Evolutionary conservation across 2,329 filamentous ascomycete species (phyloP), one percentile per base, ranked within the genome.

Genomic region (Pyricularia sp.): DNA sequence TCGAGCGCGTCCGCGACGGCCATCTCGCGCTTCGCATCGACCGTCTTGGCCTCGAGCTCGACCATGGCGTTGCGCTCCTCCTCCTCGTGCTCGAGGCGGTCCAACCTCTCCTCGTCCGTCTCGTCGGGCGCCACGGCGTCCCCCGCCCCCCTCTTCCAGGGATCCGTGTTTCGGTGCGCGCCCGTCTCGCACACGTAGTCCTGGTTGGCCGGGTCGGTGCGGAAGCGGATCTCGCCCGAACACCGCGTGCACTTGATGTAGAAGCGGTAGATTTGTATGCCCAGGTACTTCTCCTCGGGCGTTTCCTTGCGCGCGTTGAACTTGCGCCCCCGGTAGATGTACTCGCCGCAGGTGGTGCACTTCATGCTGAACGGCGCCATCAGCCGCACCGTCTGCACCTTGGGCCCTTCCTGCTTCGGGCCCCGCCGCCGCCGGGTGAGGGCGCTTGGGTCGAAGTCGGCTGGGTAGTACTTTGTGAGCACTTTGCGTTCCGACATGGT

Each of bases 291-390:
- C 75, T 97, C 92, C 25, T 95, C 91, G 0, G 88, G 88, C 0
- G 92, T 97, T 76, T 97, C 93, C 76, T 99, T 99, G 50, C 92
- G 86, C 2, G 93, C 91, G 80, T 98, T 98, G 85, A 98, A 98
- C 76, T 97, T 98, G 70, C 94, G 88, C 0, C 94, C 94, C 74
- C 71, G 72, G 70, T 72, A 72, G 17, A 74, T 77, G 71, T 74
- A 78, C 68, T 75, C 75, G 69, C 75, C 76, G 71, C 73, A 77
- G 20, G 72, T 69, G 58, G 73, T 75, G 77, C 92, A 94, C 76
- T 89, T 90, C 88, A 94, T 92, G 67, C 85, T 88, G 80, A 94
- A 95, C 4, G 93, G 92, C 0, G 92, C 90, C 93, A 97, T 97
- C 42, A 98, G 84, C 64, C 94, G 90, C 68, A 98, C 93, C 0